Base-by-base conservation (phyloP, 371 early-diverging fungal species). In the Syncephalastrum monosporum region DNA sequence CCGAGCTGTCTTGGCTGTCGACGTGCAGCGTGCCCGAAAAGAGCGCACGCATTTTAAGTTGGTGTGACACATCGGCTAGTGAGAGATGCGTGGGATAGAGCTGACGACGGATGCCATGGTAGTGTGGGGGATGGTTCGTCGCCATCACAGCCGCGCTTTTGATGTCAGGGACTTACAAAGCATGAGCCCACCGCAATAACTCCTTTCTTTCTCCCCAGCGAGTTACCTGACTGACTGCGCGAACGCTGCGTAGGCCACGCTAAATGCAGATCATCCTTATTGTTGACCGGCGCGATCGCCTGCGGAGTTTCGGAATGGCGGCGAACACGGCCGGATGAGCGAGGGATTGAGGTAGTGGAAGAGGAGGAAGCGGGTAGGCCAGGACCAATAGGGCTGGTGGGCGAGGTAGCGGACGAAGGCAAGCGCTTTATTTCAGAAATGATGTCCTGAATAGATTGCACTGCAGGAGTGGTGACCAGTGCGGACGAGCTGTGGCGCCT, bases 391-490 rank as follows among this genome's bases (percentile, higher is more conserved):
- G 38, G 38, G 10, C 10, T 10, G 38, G 38, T 33, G 8, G 38
- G 38, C 38, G 38, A 33, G 12, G 38, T 33, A 10, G 38, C 10
- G 8, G 38, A 33, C 2, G 50, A 43, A 4, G 72, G 69, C 7
- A 72, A 41, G n/a, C 71, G 61, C 42, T 65, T 70, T 55, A 75
- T 68, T 24, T 71, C 68, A 42, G 64, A 54, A 29, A 75, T 75
- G 16, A 75, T 70, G 27, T 75, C 73, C 44, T 72, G 68, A 7
- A 75, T 53, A 4, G 76, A 75, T 29, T 72, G 69, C 19, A 72
- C 53, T 4, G 71, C 76, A 38, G 71, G 69, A 7, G 71, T 63
- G 3, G 61, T 33, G 7, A 33, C 38, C 8, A 33, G 38, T 33
- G 38, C 5, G 38, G 38, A 33, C 38, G 38, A 33, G 10, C 38